A percentile compares a stretch with the other conserved stretches of the same genome.
phyloP scores from a whole-genome alignment of 371 early-diverging fungal species.

The Capillidium rhysosporum region DNA sequence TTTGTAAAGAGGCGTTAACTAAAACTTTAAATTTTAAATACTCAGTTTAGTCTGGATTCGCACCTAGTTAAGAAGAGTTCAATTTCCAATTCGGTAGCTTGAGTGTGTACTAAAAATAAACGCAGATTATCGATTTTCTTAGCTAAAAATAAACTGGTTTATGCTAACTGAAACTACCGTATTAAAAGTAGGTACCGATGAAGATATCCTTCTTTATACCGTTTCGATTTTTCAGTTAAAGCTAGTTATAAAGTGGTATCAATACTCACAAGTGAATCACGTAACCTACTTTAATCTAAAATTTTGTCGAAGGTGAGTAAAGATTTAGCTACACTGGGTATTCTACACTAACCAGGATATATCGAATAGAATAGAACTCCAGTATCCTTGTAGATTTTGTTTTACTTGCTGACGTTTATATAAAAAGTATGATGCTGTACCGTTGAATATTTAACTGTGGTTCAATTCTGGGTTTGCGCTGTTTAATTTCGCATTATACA shows the following conservation, averaged over 20 bases:
- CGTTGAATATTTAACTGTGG: not conserved
- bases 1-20: too few species aligned
- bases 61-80: not conserved
- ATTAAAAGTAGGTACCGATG: not conserved
- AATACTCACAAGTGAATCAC: slow-evolving; percentile 1
- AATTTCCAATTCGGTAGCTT: not conserved
- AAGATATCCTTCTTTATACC: slow-evolving; percentile 5
- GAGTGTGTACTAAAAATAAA: not conserved
- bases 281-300: not conserved
- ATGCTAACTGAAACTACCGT: not conserved
- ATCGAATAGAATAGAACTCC: slow-evolving; percentile 6
- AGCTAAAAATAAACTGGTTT: not conserved
- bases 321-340: slow-evolving; percentile 1
- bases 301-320: not conserved
- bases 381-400: not conserved
- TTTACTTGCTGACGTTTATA: slow-evolving; percentile 8
- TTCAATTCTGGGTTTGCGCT: slow-evolving; percentile 1
- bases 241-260: slow-evolving; percentile 10
- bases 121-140: not conserved
- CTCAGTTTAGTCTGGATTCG: not conserved
- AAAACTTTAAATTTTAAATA: too few species aligned
- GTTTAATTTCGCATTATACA: slow-evolving; percentile 5
- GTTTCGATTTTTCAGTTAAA: not conserved
- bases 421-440: slow-evolving; percentile 5
- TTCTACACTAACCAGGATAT: slow-evolving; percentile 7